phyloP scores from a whole-genome alignment of 2,329 filamentous ascomycete species.

The Thielaviopsis cerberus region DNA sequence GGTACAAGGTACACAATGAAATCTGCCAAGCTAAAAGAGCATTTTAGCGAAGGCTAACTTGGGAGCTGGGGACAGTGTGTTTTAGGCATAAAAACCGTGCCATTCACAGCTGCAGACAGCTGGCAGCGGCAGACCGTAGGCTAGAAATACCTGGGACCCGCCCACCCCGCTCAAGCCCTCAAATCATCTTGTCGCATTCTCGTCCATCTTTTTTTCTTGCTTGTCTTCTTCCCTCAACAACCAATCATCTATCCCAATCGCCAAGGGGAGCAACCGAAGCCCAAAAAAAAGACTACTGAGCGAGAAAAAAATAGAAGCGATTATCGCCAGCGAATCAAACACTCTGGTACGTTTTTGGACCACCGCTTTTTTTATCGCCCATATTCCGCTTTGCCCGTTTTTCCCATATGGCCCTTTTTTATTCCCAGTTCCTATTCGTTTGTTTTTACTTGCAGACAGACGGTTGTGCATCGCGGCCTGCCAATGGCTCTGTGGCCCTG shows the following conservation, averaged over 20 bases:
- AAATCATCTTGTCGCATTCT: constrained; percentile 33
- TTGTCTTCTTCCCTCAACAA: constrained; percentile 27
- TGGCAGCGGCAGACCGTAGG: not conserved
- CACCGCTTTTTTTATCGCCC: constrained; percentile 18
- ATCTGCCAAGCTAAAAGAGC: not conserved
- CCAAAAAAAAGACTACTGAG: constrained; percentile 10
- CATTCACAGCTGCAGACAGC: not conserved
- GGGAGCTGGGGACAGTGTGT: too few relatives aligned
- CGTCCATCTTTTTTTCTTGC: constrained; percentile 24
- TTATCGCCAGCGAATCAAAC: constrained; percentile 12
- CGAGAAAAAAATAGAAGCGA: constrained; percentile 12
- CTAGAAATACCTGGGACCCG: constrained; percentile 7
- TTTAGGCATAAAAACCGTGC: too few relatives aligned
- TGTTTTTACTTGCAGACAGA: not conserved
- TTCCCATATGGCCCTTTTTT: not conserved
- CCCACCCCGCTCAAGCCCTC: constrained; percentile 20
- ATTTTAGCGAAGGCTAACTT: not conserved
- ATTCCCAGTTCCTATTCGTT: not conserved
- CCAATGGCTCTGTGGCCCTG: not conserved
- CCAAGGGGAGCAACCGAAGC: constrained; percentile 11
- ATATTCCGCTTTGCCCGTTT: constrained; percentile 1
- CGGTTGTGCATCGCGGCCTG: not conserved
- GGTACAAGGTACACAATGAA: not conserved
- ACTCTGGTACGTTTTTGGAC: constrained; percentile 13
- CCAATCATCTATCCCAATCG: constrained; percentile 26